Base-by-base conservation (phyloP, 805 yeast species). In the Yamadazyma ubonensis region DNA sequence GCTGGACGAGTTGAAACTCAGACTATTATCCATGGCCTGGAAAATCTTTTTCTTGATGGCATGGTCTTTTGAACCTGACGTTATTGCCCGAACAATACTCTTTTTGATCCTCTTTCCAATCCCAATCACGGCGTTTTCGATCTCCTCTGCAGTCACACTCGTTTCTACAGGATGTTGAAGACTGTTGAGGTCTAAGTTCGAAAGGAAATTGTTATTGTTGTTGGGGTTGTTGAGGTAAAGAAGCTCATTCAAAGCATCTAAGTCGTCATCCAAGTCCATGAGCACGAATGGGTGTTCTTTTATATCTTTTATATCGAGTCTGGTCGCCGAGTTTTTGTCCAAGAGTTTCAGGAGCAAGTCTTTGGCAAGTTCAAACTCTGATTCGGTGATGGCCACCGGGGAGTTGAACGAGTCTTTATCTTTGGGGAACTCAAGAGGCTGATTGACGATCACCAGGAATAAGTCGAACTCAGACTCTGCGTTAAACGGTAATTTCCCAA, bases 401-500 rank as follows among this genome's bases (percentile, higher is more conserved):
- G 72, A 65, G 45, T 64, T 59, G 47, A 69, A 67, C 3, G 63
- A 46, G 9, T 48, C 43, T 11, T 54, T 50, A 16, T 56, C 41
- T 36, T 47, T 53, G 0, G 96, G 96, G 46, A 83, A 78, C 36
- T 61, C 63, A 20, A 86, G 58, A 1, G 70, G 70, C 26, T 79
- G 73, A 38, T 78, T 76, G 30, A 81, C 86, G 49, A 93, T 93
- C 9, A 80, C 88, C 42, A 83, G 83, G 60, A 91, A 90, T 38
- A 93, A 69, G 43, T 84, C 95, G 63, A 76, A 91, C 54, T 89
- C 96, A 22, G 86, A 80, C 34, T 81, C 89, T 0, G 90, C 96
- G 55, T 82, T 79, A 58, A 91, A 93, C 2, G 99, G 99, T 31
- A 93, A 76, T 46, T 75, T 72, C 8, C 99, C 99, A 64, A 86